Evolutionary conservation across 2,329 filamentous ascomycete genomes (phyloP), one percentile per base, ranked within the genome.

Genomic region (Zymoseptoria tritici): DNA sequence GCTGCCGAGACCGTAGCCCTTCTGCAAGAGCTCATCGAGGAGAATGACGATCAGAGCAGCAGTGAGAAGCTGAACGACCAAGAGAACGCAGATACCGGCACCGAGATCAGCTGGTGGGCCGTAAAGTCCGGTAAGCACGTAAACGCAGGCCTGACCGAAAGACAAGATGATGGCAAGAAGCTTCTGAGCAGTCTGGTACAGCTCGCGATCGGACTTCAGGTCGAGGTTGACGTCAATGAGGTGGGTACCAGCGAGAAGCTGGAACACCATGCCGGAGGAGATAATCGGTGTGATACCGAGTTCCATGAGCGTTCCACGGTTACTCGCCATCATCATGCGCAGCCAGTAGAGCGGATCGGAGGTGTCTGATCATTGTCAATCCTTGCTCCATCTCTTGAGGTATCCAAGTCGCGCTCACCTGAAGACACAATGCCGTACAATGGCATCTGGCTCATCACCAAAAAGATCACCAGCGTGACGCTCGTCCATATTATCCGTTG

Each of bases 401-500:
- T 51, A 16, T 51, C 19, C 19, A 4, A 16, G 9, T n/a, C 49
- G 49, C 22, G 62, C 71, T 63, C 50, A 74, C 72, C 72, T 73
- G 94, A 99, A 59, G 94, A 99, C 74, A 99, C 95, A 78, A 99
- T 99, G 80, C 94, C 94, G 81, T 99, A 99, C 64, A 81, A 71
- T 36, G 94, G 92, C 94, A 99, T 97, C 82, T 97, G 94, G 81
- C 91, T 97, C 94, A 99, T 99, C 79, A 99, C 91, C 84, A 99
- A 82, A 86, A 99, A 99, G 81, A 97, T 95, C 77, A 99, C 83
- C 71, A 99, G 85, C 67, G 94, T 97, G 49, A 75, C 73, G 66
- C 77, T 78, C 13, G 79, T 81, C 79, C 79, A 81, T 79, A 80
- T 76, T 72, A 81, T 74, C 64, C 77, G 75, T 76, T 97, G 94